Percentiles rank a stretch among this genome's conserved stretches.
Conservation (phyloP, 768 basidiomycete genomes). For the Phylloporus arenicola region DNA sequence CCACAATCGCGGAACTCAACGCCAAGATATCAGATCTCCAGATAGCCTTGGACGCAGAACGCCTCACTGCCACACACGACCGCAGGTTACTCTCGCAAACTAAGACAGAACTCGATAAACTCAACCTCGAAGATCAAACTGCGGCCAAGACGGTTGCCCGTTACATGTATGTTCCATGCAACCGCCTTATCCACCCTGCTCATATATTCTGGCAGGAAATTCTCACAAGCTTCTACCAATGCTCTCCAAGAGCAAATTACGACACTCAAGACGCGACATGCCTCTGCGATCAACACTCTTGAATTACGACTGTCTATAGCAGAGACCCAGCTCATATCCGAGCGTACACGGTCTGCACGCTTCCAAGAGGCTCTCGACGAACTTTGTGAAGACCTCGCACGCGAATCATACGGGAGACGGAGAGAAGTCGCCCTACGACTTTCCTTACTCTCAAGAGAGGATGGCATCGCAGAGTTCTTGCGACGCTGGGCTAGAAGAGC, state of each 20-base stretch:
- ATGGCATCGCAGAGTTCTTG: constrained; percentile 49
- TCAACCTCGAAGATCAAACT: constrained; percentile 60
- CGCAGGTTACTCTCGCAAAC: constrained; percentile 42
- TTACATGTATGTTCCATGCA: constrained; percentile 60
- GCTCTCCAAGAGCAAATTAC: constrained; percentile 56
- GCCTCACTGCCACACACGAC: constrained; percentile 37
- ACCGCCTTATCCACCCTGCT: not conserved
- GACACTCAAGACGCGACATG: constrained; percentile 55
- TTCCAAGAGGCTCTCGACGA: constrained; percentile 64
- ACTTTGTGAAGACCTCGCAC: constrained; percentile 61
- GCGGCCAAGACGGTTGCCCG: constrained; percentile 80
- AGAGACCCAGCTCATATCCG: constrained; percentile 39
- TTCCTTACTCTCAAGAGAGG: constrained; percentile 59
- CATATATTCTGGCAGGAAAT: constrained; percentile 50
- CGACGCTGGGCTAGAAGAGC: constrained; percentile 51
- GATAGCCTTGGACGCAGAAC: constrained; percentile 43
- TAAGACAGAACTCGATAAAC: constrained; percentile 48
- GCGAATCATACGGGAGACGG: constrained; percentile 67
- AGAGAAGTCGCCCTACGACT: constrained; percentile 66
- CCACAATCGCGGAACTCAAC: constrained; percentile 38
- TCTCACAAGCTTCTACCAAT: constrained; percentile 71
- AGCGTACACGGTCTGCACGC: constrained; percentile 40
- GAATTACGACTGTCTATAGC: constrained; percentile 44
- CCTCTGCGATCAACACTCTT: constrained; percentile 54
- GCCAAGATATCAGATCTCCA: constrained; percentile 40